Base-by-base conservation (phyloP, 2,329 filamentous ascomycete species). In the Monosporascus sp. region DNA sequence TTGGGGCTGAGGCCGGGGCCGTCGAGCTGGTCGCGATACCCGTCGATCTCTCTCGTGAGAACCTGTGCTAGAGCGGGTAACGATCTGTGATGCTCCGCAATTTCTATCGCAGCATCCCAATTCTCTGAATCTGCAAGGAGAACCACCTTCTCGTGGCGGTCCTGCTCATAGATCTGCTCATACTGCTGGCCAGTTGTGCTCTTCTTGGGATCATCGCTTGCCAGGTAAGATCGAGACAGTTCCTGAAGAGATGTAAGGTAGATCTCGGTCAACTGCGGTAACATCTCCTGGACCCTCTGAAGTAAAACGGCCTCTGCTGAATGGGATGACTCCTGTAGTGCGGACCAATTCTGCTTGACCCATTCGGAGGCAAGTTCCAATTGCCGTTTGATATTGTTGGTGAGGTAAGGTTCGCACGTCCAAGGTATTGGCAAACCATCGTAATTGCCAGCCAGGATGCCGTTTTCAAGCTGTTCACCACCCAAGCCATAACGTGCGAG, bases 361-460 rank as follows among this genome's bases (percentile, higher is more conserved):
- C 80, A 84, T 54, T 78, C 75, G 26, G 78, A 74, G 40, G 77
- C 77, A 18, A 87, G 75, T 58, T 85, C 80, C 24, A 82, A 73
- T 17, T 86, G 75, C 18, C 82, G 81, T 63, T 82, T 81, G 14
- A 78, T 63, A 56, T 85, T 86, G 66, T 85, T 85, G 49, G 83
- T 79, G 52, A 85, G 74, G 58, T 78, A 82, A 44, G 74, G 70
- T 59, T 81, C 84, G 17, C 89, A 91, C 0, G 92, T 97, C 94
- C 94, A 99, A 45, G 92, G 88, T 55, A 89, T 85, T 0, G 87
- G 82, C 8, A 97, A 77, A 11, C 79, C 82, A 20, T 85, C 79
- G 64, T 91, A 92, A 45, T 82, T 81, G 17, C 78, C 73, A 2
- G 74, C 72, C 9, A 89, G 70, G 24, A 90, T 80, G 7, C 87